Evolutionary conservation across 441 rosid species (phyloP).

Genomic region (Cnidoscolus chayamansa): DNA sequence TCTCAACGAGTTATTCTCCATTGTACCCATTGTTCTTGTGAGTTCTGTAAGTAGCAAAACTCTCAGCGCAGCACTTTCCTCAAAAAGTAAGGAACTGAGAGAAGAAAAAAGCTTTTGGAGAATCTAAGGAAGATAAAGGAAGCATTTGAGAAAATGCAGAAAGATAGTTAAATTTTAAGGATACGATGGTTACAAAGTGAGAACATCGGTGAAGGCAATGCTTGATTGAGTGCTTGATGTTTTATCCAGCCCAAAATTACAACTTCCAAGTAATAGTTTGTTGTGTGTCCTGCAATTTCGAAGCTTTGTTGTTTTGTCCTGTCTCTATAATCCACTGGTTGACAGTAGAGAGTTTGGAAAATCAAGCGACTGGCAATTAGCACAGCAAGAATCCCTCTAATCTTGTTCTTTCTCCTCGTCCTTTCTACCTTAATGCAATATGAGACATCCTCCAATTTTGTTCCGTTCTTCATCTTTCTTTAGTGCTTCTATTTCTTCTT

Average conservation of each 20-base stretch:
- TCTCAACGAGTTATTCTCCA: slow-evolving; percentile 32
- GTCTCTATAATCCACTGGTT: neutral
- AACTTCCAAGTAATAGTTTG: neutral
- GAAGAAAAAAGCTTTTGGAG: neutral
- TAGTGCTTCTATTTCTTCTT: no score
- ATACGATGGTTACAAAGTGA: slow-evolving; percentile 33
- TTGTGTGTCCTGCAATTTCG: slow-evolving; percentile 28
- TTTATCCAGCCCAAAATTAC: slow-evolving; percentile 19
- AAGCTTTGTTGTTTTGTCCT: slow-evolving; percentile 24
- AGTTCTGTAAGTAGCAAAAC: no score
- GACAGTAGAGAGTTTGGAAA: no score
- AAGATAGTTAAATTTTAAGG: neutral
- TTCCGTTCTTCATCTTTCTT: no score
- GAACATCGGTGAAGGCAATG: slow-evolving; percentile 32
- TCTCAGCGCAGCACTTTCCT: no score
- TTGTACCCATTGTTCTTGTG: neutral
- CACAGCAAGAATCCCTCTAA: no score
- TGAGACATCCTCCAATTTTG: no score
- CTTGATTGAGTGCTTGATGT: neutral
- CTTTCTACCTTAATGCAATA: no score
- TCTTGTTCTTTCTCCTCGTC: no score
- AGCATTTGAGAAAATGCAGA: neutral
- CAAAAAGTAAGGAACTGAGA: no score
- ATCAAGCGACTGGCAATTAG: no score
- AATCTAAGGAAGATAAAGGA: slow-evolving; percentile 4